Conservation (phyloP, 2,329 filamentous ascomycete species). For the Claviceps maximensis region DNA sequence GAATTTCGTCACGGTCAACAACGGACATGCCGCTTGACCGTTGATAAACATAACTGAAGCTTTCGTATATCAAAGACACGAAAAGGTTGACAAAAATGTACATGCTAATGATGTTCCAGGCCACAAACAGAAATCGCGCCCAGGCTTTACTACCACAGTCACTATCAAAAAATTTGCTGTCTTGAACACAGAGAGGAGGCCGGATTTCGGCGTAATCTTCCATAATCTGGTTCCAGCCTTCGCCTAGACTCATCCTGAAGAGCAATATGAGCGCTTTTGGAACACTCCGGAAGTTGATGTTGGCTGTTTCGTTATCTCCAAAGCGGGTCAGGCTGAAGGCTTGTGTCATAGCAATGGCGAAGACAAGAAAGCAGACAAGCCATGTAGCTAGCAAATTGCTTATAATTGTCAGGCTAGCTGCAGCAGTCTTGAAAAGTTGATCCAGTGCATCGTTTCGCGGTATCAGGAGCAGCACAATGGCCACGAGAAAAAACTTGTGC, state of each 20-base stretch:
- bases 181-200: conserved; percentile 67
- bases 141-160: conserved; percentile 88
- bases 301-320: conserved; percentile 54
- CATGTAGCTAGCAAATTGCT: conserved; percentile 88
- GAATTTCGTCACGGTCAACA: conserved; percentile 84
- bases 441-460: conserved; percentile 94
- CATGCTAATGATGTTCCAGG: conserved; percentile 99
- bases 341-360: conserved; percentile 91
- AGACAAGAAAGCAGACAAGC: conserved; percentile 94
- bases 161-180: conserved; percentile 62
- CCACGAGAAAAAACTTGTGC: conserved; percentile 89
- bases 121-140: conserved; percentile 81
- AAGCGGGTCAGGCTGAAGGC: conserved; percentile 92
- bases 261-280: conserved; percentile 87
- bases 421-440: conserved; percentile 96
- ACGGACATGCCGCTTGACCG: conserved; percentile 83
- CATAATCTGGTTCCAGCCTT: conserved; percentile 96
- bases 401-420: conserved; percentile 82
- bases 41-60: conserved; percentile 98
- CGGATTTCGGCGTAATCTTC: conserved; percentile 78
- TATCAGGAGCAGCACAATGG: conserved; percentile 79
- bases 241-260: conserved; percentile 84
- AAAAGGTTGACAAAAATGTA: conserved; percentile 99
- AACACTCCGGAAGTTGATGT: conserved; percentile 86
- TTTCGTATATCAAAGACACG: conserved; percentile 97